Conservation (phyloP, 441 rosid species). For the Omphalea diandra region DNA sequence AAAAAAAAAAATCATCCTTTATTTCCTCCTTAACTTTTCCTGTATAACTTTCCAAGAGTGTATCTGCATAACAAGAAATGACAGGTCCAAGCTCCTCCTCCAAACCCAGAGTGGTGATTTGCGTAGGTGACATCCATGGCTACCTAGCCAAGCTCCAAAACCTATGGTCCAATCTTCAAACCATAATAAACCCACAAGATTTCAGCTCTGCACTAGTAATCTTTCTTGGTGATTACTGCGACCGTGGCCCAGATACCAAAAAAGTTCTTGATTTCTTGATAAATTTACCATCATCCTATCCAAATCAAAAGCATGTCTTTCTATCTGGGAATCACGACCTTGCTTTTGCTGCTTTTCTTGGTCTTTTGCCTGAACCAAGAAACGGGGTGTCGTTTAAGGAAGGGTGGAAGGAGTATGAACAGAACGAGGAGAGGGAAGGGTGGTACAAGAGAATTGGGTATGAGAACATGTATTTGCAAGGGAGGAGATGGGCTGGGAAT, state of each 20-base stretch:
- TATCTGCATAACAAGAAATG: not conserved
- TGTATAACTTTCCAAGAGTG: too few species aligned
- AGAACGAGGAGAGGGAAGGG: constrained; percentile 67
- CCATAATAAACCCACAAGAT: constrained; percentile 35
- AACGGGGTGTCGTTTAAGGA: constrained; percentile 49
- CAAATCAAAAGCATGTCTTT: constrained; percentile 61
- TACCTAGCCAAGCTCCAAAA: constrained; percentile 54
- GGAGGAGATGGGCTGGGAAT: constrained; percentile 71
- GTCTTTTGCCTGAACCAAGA: constrained; percentile 47
- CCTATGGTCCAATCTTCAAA: constrained; percentile 75
- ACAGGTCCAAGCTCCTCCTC: constrained; percentile 2
- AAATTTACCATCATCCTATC: constrained; percentile 49
- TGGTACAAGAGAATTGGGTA: constrained; percentile 74
- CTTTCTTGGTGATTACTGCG: constrained; percentile 92
- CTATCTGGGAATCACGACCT: constrained; percentile 76
- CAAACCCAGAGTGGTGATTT: constrained; percentile 55
- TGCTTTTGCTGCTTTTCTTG: constrained; percentile 67
- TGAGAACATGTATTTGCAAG: constrained; percentile 72
- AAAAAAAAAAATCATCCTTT: too few species aligned
- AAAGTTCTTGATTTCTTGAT: constrained; percentile 63
- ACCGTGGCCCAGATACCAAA: constrained; percentile 73
- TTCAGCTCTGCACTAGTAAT: constrained; percentile 65
- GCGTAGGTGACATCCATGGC: constrained; percentile 89
- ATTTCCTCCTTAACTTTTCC: too few species aligned
- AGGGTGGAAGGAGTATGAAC: constrained; percentile 59